Conservation (phyloP, 768 basidiomycete species). For the Lenzites betulinus region DNA sequence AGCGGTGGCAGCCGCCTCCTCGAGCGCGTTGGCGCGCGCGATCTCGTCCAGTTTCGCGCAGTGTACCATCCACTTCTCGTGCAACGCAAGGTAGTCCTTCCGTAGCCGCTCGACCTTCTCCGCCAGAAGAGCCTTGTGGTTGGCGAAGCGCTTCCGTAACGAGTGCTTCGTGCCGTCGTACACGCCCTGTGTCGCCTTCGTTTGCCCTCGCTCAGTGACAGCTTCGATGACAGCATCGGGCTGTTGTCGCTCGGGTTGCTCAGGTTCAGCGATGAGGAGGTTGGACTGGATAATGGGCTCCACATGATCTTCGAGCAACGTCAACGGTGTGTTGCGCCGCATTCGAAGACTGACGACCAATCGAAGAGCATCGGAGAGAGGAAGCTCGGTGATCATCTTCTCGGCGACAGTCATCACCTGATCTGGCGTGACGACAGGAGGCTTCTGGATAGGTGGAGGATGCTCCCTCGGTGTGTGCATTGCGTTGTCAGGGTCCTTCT, state of each 20-base stretch:
- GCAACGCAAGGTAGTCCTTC: conserved; percentile 65
- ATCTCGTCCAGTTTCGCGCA: conserved; percentile 70
- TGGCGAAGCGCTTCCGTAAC: conserved; percentile 55
- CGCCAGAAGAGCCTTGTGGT: conserved; percentile 49
- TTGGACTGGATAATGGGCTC: conserved; percentile 67
- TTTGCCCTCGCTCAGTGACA: conserved; percentile 41
- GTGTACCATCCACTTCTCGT: conserved; percentile 73
- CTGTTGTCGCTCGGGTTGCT: conserved; percentile 26
- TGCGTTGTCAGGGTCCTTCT: neutral
- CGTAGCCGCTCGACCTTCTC: conserved; percentile 60
- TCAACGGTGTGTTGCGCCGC: conserved; percentile 54
- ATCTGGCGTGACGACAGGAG: neutral
- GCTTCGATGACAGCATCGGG: conserved; percentile 51
- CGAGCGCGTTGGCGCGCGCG: conserved; percentile 45
- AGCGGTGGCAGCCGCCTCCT: conserved; percentile 44
- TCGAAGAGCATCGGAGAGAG: conserved; percentile 61
- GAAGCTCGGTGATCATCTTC: conserved; percentile 26
- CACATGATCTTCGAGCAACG: conserved; percentile 51
- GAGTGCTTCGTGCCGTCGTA: conserved; percentile 48
- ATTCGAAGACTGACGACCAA: conserved; percentile 64
- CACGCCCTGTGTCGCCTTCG: conserved; percentile 37
- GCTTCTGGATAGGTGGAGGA: neutral
- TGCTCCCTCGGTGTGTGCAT: neutral
- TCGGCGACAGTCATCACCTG: neutral
- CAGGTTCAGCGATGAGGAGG: conserved; percentile 42